phyloP scores from a whole-genome alignment of 2,329 filamentous ascomycete genomes.

The Ophiocordyceps camponoti-floridani region DNA sequence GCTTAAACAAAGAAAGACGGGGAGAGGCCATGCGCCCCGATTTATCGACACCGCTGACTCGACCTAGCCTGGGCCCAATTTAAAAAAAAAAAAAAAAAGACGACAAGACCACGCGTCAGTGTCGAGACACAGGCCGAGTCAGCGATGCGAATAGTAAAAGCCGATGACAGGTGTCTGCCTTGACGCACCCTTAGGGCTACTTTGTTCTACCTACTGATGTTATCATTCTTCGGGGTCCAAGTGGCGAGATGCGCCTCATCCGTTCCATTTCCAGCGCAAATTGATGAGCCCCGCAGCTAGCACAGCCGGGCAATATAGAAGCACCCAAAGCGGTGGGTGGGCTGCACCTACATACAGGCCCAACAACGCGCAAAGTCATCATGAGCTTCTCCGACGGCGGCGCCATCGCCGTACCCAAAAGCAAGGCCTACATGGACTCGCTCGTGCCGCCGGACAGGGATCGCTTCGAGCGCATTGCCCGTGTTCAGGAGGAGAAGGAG shows the following conservation, averaged over 20 bases:
- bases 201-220: no score
- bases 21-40: background rate
- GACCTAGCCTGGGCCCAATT: background rate
- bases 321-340: background rate
- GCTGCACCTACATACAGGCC: background rate
- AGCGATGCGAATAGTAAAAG: background rate
- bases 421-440: slow-evolving; percentile 30
- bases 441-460: slow-evolving; percentile 26
- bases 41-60: background rate
- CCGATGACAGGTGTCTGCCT: background rate
- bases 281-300: background rate
- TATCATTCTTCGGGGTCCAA: no score
- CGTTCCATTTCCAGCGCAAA: no score
- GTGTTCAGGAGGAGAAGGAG: slow-evolving; percentile 28
- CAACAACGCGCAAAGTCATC: background rate
- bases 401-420: slow-evolving; percentile 6
- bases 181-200: background rate
- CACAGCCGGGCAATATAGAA: background rate
- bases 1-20: background rate
- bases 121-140: background rate
- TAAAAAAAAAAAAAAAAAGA: no score
- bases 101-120: background rate
- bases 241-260: no score
- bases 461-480: slow-evolving; percentile 28
- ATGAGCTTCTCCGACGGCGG: background rate